phyloP scores from a whole-genome alignment of 1,284 basidiomycete genomes.

The Sporisorium reilianum region DNA sequence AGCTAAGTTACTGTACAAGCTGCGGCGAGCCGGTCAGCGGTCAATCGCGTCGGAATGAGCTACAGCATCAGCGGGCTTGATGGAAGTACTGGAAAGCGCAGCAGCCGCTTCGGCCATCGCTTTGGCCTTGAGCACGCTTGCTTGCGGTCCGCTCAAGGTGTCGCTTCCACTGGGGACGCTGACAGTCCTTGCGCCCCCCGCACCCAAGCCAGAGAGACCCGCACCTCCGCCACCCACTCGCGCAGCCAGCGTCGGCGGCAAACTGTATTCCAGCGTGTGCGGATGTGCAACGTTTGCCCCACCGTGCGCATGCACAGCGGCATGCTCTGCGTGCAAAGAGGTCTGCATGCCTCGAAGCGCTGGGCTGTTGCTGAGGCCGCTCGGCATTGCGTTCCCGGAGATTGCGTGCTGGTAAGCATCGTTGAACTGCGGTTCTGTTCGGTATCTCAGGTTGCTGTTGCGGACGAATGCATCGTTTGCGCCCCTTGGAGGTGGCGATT shows the following conservation, averaged over 20 bases:
- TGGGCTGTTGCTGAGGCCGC: slow-evolving; percentile 33
- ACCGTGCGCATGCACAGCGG: neutral
- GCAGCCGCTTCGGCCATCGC: slow-evolving; percentile 35
- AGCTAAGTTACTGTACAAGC: too few species aligned
- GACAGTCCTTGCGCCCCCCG: slow-evolving; percentile 59
- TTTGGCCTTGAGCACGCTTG: slow-evolving; percentile 47
- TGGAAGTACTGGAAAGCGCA: slow-evolving; percentile 6
- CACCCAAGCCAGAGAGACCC: slow-evolving; percentile 61
- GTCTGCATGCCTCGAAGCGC: slow-evolving; percentile 23
- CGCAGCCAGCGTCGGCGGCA: slow-evolving; percentile 1
- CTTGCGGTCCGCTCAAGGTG: slow-evolving; percentile 64
- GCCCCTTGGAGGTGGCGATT: slow-evolving; percentile 51
- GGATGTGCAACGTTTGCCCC: too few species aligned
- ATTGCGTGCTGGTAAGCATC: neutral
- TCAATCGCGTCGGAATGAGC: too few species aligned
- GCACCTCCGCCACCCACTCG: slow-evolving; percentile 29
- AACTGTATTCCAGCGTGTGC: slow-evolving; percentile 6
- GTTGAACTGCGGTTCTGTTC: slow-evolving; percentile 4
- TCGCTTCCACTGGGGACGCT: slow-evolving; percentile 64
- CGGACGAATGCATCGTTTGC: slow-evolving; percentile 1
- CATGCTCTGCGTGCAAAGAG: slow-evolving; percentile 8
- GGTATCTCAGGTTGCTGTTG: neutral
- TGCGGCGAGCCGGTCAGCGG: neutral
- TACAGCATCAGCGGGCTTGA: neutral
- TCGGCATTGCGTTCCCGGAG: slow-evolving; percentile 21